A percentile compares a stretch with the other conserved stretches of the same genome.
These are phyloP conservation scores for Fusarium sp. DNA, from an alignment of 2,329 filamentous ascomycete genomes.

Conservation along the genomic window DNA sequence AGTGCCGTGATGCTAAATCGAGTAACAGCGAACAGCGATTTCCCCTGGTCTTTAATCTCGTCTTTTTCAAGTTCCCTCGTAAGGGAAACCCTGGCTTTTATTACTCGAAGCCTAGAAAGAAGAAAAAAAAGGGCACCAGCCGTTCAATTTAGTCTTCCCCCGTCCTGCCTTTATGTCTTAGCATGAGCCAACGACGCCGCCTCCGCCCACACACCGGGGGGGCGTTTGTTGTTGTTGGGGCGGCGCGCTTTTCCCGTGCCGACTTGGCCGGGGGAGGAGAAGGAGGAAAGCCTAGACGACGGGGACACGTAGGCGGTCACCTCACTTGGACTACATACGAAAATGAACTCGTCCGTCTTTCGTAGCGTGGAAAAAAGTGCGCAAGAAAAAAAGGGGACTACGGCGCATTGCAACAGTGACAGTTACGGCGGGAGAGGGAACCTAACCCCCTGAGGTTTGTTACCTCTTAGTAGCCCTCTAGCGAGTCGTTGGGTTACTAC, in stretches of 20 bases:
- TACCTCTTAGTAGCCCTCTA: conserved; percentile 20
- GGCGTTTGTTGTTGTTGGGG: conserved; percentile 19
- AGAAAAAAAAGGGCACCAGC: neutral
- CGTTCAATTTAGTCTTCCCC: conserved; percentile 7
- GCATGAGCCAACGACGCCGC: neutral
- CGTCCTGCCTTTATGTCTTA: neutral
- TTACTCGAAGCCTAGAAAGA: neutral
- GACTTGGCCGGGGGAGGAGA: conserved; percentile 24
- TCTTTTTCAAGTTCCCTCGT: conserved; percentile 4
- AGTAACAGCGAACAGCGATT: conserved; percentile 16
- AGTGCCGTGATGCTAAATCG: conserved; percentile 32
- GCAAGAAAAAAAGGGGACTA: neutral
- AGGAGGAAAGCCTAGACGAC: neutral
- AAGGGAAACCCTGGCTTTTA: neutral
- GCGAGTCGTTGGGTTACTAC: conserved; percentile 14
- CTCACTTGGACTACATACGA: neutral
- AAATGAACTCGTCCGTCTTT: conserved; percentile 4
- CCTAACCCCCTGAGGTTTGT: neutral
- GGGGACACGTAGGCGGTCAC: conserved; percentile 26
- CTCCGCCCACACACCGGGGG: neutral
- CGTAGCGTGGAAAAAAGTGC: neutral
- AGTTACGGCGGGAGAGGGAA: neutral
- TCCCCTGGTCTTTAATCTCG: conserved; percentile 28
- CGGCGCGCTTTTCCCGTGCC: conserved; percentile 26
- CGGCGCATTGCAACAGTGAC: conserved; percentile 1